Conservation (phyloP, 2,329 filamentous ascomycete genomes). For the Xylariaceae sp. region DNA sequence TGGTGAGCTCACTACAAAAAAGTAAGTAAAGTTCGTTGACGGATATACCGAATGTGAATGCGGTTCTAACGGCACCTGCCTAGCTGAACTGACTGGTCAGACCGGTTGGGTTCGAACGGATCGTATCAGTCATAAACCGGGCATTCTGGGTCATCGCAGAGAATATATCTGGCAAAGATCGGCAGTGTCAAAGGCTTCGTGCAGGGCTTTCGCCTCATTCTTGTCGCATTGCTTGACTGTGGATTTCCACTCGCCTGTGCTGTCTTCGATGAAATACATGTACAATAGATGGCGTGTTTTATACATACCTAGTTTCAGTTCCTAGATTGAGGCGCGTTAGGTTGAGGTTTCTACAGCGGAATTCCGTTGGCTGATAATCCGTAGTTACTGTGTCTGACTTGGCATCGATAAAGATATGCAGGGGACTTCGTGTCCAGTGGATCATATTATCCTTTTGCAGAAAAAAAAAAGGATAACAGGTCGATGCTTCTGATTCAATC, state of each 20-base stretch:
- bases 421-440: background rate
- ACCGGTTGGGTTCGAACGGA: constrained; percentile 1
- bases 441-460: background rate
- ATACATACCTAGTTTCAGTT: constrained; percentile 25
- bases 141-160: constrained; percentile 31
- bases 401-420: background rate
- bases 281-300: constrained; percentile 31
- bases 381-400: no score
- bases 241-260: constrained; percentile 25
- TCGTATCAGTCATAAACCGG: constrained; percentile 21
- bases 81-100: background rate
- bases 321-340: background rate
- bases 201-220: constrained; percentile 21
- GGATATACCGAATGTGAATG: no score
- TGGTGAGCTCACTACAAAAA: no score
- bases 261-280: constrained; percentile 28
- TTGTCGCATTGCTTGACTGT: constrained; percentile 28
- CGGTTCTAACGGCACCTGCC: background rate
- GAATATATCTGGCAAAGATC: constrained; percentile 29
- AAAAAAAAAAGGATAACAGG: background rate
- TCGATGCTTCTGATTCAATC: background rate
- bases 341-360: background rate
- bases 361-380: background rate
- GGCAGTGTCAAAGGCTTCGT: constrained; percentile 27
- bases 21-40: no score